Evolutionary conservation across 192 early-diverging fungal genomes (phyloP).

Genomic region (Mortierella alpina): DNA sequence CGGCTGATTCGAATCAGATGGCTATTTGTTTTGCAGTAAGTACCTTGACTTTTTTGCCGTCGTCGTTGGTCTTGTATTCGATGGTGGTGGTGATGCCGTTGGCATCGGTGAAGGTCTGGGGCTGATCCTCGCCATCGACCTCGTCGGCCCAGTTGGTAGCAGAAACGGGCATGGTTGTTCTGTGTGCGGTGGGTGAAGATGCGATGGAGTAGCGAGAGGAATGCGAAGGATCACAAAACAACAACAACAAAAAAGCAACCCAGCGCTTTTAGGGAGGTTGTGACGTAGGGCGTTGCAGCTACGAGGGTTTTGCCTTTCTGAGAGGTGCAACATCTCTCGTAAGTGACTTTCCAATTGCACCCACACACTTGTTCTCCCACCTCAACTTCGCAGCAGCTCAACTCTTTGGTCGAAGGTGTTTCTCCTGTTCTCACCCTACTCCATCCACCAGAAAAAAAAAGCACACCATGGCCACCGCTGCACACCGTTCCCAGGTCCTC

Average conservation of each 20-base stretch:
- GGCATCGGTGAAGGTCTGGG: slow-evolving; percentile 69
- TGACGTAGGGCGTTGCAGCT: too few species aligned
- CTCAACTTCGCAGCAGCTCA: background rate
- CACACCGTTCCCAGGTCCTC: slow-evolving; percentile 70
- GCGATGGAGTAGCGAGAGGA: slow-evolving; percentile 10
- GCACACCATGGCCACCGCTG: slow-evolving; percentile 22
- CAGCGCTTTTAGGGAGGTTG: too few species aligned
- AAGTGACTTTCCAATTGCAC: background rate
- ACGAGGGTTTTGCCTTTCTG: background rate
- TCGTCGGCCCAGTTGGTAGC: slow-evolving; percentile 56
- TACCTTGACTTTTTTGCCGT: slow-evolving; percentile 93
- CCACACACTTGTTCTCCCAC: background rate
- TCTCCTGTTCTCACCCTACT: background rate
- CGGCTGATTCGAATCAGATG: background rate
- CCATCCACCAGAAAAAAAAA: background rate
- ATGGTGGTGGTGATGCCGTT: slow-evolving; percentile 87
- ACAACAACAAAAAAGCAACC: slow-evolving; percentile 12
- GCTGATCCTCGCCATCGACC: slow-evolving; percentile 51
- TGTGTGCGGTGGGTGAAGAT: slow-evolving; percentile 1
- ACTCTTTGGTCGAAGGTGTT: background rate
- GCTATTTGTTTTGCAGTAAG: background rate
- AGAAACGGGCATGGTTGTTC: slow-evolving; percentile 44
- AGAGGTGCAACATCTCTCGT: background rate
- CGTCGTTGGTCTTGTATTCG: slow-evolving; percentile 87
- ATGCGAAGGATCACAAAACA: slow-evolving; percentile 12